phyloP scores from a whole-genome alignment of 1,284 basidiomycete species.

The Pyrrhoderma noxium region DNA sequence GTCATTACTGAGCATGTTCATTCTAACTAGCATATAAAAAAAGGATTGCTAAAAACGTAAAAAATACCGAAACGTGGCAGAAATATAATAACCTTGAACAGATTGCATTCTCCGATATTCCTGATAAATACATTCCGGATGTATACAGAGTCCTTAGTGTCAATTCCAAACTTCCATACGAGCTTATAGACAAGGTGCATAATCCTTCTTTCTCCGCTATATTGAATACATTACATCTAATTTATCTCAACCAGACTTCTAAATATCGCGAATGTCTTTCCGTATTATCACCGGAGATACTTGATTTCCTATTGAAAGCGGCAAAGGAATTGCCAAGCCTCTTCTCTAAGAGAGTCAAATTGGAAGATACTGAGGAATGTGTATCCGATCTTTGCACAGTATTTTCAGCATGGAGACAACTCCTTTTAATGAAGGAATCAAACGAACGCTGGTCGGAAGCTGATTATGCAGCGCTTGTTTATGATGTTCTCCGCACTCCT shows the following conservation, averaged over 20 bases:
- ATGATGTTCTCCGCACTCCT: conserved; percentile 39
- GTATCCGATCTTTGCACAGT: conserved; percentile 35
- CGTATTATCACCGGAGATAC: conserved; percentile 28
- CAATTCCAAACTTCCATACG: conserved; percentile 23
- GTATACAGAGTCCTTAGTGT: conserved; percentile 26
- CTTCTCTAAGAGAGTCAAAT: conserved; percentile 29
- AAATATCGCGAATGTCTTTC: conserved; percentile 24
- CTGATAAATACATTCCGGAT: conserved; percentile 20
- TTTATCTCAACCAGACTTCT: conserved; percentile 23
- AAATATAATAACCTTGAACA: conserved; percentile 26
- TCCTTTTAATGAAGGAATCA: conserved; percentile 36
- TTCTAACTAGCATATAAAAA: conserved; percentile 29
- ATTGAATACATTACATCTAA: not conserved
- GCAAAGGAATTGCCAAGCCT: conserved; percentile 31
- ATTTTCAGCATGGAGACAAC: conserved; percentile 38
- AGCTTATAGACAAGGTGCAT: conserved; percentile 26
- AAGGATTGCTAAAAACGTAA: conserved; percentile 29
- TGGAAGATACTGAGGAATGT: conserved; percentile 25
- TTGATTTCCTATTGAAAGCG: conserved; percentile 35
- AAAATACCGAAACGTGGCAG: conserved; percentile 29
- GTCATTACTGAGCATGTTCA: conserved; percentile 35
- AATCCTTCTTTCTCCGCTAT: not conserved
- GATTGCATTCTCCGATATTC: conserved; percentile 27
- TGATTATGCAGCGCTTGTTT: conserved; percentile 50
- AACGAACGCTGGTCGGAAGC: conserved; percentile 46